These are phyloP conservation scores for Penicillium turbatum DNA, from an alignment of 495 filamentous ascomycete genomes.

Conservation along the genomic window DNA sequence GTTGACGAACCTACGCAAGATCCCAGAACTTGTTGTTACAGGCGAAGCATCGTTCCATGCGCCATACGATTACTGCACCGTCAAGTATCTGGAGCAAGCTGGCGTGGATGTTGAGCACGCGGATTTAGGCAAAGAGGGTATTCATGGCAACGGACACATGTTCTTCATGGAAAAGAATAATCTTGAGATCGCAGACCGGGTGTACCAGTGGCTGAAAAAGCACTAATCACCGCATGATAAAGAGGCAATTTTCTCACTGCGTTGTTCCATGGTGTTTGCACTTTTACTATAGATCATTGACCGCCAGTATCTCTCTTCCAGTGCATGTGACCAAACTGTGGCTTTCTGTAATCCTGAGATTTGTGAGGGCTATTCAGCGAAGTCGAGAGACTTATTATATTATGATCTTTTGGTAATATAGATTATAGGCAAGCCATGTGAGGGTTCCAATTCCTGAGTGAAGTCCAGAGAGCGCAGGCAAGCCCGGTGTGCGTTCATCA, in stretches of 20 bases:
- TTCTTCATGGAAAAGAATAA: constrained; percentile 29
- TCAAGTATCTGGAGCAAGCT: constrained; percentile 23
- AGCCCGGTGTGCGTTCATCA: too few relatives aligned
- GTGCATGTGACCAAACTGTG: neutral
- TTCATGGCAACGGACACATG: constrained; percentile 31
- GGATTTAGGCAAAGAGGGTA: constrained; percentile 21
- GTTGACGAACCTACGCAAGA: constrained; percentile 21
- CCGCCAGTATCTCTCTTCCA: neutral
- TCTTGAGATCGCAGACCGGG: constrained; percentile 19
- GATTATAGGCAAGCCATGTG: too few relatives aligned
- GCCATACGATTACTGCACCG: constrained; percentile 26
- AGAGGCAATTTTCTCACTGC: neutral
- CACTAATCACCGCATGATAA: neutral
- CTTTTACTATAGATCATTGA: neutral
- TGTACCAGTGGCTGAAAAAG: constrained; percentile 9
- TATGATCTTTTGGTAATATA: too few relatives aligned
- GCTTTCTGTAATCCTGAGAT: constrained; percentile 15
- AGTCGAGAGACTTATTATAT: neutral
- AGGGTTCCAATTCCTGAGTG: too few relatives aligned
- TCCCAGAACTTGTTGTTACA: constrained; percentile 22
- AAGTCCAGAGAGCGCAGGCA: too few relatives aligned
- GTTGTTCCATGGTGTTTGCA: neutral
- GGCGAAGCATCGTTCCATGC: constrained; percentile 27
- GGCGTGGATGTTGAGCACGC: constrained; percentile 22
- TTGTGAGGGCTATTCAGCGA: neutral